Evolutionary conservation across 2,329 filamentous ascomycete species (phyloP).

Genomic region (Fusarium newnesense): DNA sequence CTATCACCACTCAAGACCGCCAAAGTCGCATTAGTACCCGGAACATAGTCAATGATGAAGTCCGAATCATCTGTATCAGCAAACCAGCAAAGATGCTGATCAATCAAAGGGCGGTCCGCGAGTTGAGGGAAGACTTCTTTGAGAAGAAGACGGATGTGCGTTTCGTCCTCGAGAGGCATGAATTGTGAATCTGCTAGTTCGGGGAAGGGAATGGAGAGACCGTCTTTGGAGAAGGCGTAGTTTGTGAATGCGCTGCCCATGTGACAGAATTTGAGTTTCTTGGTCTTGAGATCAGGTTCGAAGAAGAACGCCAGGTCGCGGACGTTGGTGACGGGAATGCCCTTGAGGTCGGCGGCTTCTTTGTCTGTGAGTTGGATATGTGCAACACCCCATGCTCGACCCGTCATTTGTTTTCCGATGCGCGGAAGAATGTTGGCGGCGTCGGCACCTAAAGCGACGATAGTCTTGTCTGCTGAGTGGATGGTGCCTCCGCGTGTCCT

Average conservation of each 20-base stretch:
- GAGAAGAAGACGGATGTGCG: conserved; percentile 15
- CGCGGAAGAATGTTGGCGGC: conserved; percentile 14
- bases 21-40: conserved; percentile 15
- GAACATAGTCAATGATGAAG: conserved; percentile 30
- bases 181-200: conserved; percentile 14
- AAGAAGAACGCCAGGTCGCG: conserved; percentile 30
- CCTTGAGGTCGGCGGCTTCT: conserved; percentile 16
- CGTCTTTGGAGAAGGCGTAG: conserved; percentile 26
- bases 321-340: conserved; percentile 27
- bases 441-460: conserved; percentile 19
- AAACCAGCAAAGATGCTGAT: conserved; percentile 28
- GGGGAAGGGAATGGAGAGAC: conserved; percentile 11
- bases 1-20: conserved; percentile 17
- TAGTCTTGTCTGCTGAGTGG: conserved; percentile 20
- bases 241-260: conserved; percentile 31
- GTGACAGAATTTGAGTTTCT: conserved; percentile 32
- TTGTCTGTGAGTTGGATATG: conserved; percentile 27
- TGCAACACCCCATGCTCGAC: conserved; percentile 24
- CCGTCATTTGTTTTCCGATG: conserved; percentile 28
- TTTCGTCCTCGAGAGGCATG: conserved; percentile 29
- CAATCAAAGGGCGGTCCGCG: conserved; percentile 8
- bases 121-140: conserved; percentile 17
- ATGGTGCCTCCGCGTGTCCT: conserved; percentile 8
- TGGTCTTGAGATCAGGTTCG: conserved; percentile 17
- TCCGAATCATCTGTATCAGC: conserved; percentile 31